A percentile compares a stretch with the other conserved stretches of the same genome.
Evolutionary conservation across 2,329 filamentous ascomycete genomes (phyloP).

Genomic region (Biscogniauxia sp.): DNA sequence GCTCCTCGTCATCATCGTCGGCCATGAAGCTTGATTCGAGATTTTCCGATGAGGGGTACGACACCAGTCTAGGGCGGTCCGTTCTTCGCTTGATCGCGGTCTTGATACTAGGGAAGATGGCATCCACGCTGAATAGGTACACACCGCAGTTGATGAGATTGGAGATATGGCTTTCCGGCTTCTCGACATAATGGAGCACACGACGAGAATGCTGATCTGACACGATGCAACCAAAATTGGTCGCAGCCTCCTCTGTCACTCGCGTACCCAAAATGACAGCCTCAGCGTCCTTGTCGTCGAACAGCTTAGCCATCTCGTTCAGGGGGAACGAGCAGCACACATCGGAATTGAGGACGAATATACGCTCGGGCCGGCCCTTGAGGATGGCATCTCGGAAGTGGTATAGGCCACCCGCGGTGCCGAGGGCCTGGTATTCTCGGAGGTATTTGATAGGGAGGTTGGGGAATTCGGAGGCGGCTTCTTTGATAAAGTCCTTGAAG

Average conservation of each 20-base stretch:
- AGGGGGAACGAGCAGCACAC: slow-evolving; percentile 98
- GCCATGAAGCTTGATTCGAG: slow-evolving; percentile 65
- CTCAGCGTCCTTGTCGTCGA: slow-evolving; percentile 92
- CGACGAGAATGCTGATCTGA: slow-evolving; percentile 90
- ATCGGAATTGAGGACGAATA: slow-evolving; percentile 97
- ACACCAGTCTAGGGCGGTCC: slow-evolving; percentile 84
- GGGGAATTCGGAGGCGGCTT: slow-evolving; percentile 79
- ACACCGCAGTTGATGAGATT: slow-evolving; percentile 99
- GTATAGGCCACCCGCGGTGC: slow-evolving; percentile 94
- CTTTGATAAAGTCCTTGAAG: slow-evolving; percentile 97
- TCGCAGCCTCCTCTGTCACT: slow-evolving; percentile 85
- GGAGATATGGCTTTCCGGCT: slow-evolving; percentile 95
- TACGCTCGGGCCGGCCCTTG: slow-evolving; percentile 89
- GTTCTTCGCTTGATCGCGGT: slow-evolving; percentile 93
- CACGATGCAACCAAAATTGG: slow-evolving; percentile 97
- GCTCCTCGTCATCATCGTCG: slow-evolving; percentile 68
- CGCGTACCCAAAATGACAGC: slow-evolving; percentile 93
- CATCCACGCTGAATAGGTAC: slow-evolving; percentile 93
- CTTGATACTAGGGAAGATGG: slow-evolving; percentile 93
- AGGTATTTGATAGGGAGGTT: slow-evolving; percentile 91
- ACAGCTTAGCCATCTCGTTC: slow-evolving; percentile 90
- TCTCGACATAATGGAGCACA: slow-evolving; percentile 98
- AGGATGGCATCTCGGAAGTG: slow-evolving; percentile 99
- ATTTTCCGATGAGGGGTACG: slow-evolving; percentile 95
- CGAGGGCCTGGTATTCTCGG: slow-evolving; percentile 93